Conservation (phyloP, 2,329 filamentous ascomycete species). For the Ramichloridium luteum region DNA sequence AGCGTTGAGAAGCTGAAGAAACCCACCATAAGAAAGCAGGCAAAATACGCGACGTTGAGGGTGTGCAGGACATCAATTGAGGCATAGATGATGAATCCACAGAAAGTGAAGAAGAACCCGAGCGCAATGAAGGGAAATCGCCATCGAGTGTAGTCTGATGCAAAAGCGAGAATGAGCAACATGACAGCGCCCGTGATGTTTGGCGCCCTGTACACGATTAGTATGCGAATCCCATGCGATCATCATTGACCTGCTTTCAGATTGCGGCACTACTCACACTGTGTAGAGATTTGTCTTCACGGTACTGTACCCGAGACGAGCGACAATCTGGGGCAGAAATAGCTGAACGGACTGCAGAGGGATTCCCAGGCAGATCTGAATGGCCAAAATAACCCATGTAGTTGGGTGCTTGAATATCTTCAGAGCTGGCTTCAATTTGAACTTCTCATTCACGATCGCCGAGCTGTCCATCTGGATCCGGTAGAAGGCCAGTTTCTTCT, state of each 20-base stretch:
- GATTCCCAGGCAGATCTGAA: slow-evolving; percentile 48
- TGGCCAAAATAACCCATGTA: slow-evolving; percentile 42
- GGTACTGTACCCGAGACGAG: slow-evolving; percentile 39
- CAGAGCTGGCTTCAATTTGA: slow-evolving; percentile 40
- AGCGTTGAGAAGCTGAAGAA: background rate
- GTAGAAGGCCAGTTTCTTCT: slow-evolving; percentile 56
- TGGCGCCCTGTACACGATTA: slow-evolving; percentile 51
- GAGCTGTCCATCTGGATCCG: slow-evolving; percentile 68
- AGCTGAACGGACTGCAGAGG: slow-evolving; percentile 45
- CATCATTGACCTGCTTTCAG: background rate
- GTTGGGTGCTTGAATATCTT: slow-evolving; percentile 43
- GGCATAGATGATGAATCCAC: slow-evolving; percentile 68
- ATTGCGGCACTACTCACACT: slow-evolving; percentile 29
- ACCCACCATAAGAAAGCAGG: slow-evolving; percentile 61
- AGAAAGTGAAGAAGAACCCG: slow-evolving; percentile 62
- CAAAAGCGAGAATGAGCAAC: slow-evolving; percentile 59
- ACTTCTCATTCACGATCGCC: slow-evolving; percentile 46
- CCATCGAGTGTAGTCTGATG: slow-evolving; percentile 52
- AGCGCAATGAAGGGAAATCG: slow-evolving; percentile 64
- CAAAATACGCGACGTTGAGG: slow-evolving; percentile 59
- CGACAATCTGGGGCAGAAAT: slow-evolving; percentile 48
- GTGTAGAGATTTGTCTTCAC: slow-evolving; percentile 68
- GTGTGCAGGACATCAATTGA: slow-evolving; percentile 50
- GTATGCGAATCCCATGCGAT: no score
- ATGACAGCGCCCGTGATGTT: slow-evolving; percentile 63